Evolutionary conservation across 2,329 filamentous ascomycete genomes (phyloP).

Genomic region (Hypoxylon sp.): DNA sequence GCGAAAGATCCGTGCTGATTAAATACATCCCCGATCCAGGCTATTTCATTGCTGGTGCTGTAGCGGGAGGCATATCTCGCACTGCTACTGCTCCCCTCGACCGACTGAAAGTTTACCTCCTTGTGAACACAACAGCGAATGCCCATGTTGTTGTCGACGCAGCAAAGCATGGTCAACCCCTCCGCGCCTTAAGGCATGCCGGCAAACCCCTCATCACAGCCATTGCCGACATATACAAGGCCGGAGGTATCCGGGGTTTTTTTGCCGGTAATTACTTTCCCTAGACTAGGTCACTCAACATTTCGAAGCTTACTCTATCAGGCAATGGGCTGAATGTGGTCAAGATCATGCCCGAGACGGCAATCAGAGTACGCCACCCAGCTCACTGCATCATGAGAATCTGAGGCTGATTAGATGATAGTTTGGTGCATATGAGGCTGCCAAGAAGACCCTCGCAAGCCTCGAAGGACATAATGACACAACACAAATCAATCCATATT

Average conservation of each 20-base stretch:
- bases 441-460: constrained; percentile 86
- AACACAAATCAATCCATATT: constrained; percentile 81
- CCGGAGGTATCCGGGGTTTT: constrained; percentile 87
- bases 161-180: constrained; percentile 76
- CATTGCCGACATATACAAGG: constrained; percentile 82
- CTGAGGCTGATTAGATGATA: constrained; percentile 46
- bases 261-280: constrained; percentile 80
- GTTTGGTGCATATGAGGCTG: constrained; percentile 96
- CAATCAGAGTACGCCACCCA: constrained; percentile 75
- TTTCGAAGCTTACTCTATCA: constrained; percentile 55
- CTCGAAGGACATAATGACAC: constrained; percentile 91
- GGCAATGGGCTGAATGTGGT: constrained; percentile 96
- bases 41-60: constrained; percentile 96
- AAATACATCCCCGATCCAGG: constrained; percentile 87
- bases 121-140: constrained; percentile 83
- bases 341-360: constrained; percentile 99
- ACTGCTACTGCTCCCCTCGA: constrained; percentile 97
- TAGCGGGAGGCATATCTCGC: constrained; percentile 93
- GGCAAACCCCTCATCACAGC: constrained; percentile 79
- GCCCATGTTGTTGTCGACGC: constrained; percentile 70
- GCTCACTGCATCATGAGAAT: background rate
- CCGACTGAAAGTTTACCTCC: constrained; percentile 95
- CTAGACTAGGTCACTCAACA: background rate
- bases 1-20: constrained; percentile 68
- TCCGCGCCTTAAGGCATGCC: constrained; percentile 74